phyloP scores from a whole-genome alignment of 2,329 filamentous ascomycete species.

The Phaeosphaeria sp. region DNA sequence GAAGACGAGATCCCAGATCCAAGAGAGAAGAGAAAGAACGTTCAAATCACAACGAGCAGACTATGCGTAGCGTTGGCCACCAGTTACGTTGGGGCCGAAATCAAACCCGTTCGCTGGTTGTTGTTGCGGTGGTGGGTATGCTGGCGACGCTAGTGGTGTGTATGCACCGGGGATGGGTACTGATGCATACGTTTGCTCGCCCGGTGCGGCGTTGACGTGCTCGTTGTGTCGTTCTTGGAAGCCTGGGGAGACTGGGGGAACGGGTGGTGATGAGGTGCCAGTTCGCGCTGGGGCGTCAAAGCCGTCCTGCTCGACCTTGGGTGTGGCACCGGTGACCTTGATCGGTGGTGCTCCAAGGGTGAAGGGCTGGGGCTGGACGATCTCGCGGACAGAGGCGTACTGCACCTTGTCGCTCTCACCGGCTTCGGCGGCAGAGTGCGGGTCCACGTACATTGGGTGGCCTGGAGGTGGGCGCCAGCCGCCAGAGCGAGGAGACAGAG shows the following conservation, averaged over 20 bases:
- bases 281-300: constrained; percentile 59
- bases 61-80: constrained; percentile 10
- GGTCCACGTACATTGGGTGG: constrained; percentile 52
- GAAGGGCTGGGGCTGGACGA: constrained; percentile 68
- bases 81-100: constrained; percentile 43
- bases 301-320: constrained; percentile 68
- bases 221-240: constrained; percentile 61
- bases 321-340: constrained; percentile 79
- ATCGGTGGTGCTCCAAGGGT: constrained; percentile 84
- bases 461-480: constrained; percentile 56
- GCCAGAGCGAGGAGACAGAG: constrained; percentile 67
- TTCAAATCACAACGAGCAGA: not conserved
- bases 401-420: constrained; percentile 54
- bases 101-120: constrained; percentile 40
- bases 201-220: constrained; percentile 73
- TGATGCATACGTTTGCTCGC: constrained; percentile 82
- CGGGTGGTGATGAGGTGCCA: constrained; percentile 47
- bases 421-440: constrained; percentile 59
- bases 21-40: constrained; percentile 10
- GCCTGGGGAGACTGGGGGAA: constrained; percentile 44
- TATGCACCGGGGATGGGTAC: constrained; percentile 93
- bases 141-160: constrained; percentile 54
- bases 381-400: constrained; percentile 51
- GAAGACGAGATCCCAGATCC: constrained; percentile 29
- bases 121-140: constrained; percentile 45